Evolutionary conservation across 345 rosid genomes (phyloP).

Genomic region (Camelina hispida): DNA sequence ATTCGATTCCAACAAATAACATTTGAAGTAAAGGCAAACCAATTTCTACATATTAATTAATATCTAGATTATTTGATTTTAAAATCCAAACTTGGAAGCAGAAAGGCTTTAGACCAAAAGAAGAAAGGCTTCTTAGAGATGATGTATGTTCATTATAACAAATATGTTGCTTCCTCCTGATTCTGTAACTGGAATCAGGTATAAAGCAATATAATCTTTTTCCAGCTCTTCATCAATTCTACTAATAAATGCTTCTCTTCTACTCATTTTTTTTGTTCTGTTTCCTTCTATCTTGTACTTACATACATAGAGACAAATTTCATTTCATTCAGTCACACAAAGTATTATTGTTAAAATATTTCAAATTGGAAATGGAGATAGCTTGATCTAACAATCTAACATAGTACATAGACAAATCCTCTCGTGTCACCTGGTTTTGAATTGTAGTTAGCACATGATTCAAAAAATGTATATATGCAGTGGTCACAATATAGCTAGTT

Average conservation of each 20-base stretch:
- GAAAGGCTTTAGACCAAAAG: background rate
- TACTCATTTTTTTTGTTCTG: background rate
- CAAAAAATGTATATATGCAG: background rate
- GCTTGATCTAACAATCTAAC: background rate
- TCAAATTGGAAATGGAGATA: background rate
- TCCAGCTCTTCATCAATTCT: too few species aligned
- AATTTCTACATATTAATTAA: background rate
- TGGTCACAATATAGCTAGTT: background rate
- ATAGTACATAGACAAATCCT: background rate
- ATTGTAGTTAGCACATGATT: background rate
- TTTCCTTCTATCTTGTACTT: conserved; percentile 22
- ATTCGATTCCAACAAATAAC: background rate
- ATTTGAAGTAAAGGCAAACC: background rate
- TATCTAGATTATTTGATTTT: background rate
- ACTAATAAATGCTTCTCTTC: conserved; percentile 34
- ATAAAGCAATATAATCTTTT: conserved; percentile 4
- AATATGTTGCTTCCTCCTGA: conserved; percentile 31
- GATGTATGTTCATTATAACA: conserved; percentile 25
- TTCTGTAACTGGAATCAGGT: conserved; percentile 25
- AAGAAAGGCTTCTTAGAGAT: conserved; percentile 6
- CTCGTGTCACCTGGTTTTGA: background rate
- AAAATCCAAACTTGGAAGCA: background rate
- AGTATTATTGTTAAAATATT: background rate
- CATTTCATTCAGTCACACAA: conserved; percentile 30
- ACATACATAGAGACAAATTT: conserved; percentile 40